A percentile compares a stretch with the other conserved stretches of the same genome.
Evolutionary conservation across 371 early-diverging fungal genomes (phyloP).

Genomic region (Mortierella sp.): DNA sequence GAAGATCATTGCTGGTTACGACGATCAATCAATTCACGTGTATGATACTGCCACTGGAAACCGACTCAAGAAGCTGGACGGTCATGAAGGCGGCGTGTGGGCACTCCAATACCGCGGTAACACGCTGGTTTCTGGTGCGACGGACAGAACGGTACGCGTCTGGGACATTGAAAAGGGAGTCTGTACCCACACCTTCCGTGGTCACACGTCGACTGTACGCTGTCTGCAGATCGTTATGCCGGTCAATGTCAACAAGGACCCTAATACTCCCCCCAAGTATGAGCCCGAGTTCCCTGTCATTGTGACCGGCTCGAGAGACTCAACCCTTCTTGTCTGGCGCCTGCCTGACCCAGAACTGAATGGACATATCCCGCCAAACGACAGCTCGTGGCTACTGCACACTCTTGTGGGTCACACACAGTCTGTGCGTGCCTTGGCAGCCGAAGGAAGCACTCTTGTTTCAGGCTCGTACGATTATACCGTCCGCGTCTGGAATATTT

Average conservation of each 20-base stretch:
- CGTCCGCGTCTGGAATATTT: constrained; percentile 94
- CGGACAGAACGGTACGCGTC: constrained; percentile 95
- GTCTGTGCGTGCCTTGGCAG: constrained; percentile 96
- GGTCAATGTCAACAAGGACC: constrained; percentile 64
- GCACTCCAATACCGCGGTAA: constrained; percentile 90
- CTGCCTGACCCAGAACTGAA: constrained; percentile 78
- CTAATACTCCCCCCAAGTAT: constrained; percentile 57
- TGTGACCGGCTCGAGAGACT: constrained; percentile 97
- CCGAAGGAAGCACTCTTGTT: constrained; percentile 86
- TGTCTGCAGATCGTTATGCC: constrained; percentile 91
- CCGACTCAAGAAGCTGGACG: constrained; percentile 73
- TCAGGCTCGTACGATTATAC: constrained; percentile 97
- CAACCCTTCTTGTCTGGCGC: constrained; percentile 94
- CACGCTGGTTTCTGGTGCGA: constrained; percentile 96
- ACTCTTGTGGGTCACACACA: constrained; percentile 87
- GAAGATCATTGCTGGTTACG: constrained; percentile 92
- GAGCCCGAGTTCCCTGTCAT: constrained; percentile 81
- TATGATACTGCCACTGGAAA: constrained; percentile 86
- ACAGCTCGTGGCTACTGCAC: constrained; percentile 72
- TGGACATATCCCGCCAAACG: constrained; percentile 51
- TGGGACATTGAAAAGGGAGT: constrained; percentile 95
- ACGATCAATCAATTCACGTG: constrained; percentile 87
- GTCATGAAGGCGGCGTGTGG: constrained; percentile 99
- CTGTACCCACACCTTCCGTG: constrained; percentile 89
- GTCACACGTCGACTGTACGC: constrained; percentile 96